Evolutionary conservation across 2,329 filamentous ascomycete genomes (phyloP), one percentile per base, ranked within the genome.

Genomic region (Sporothrix schenckii): DNA sequence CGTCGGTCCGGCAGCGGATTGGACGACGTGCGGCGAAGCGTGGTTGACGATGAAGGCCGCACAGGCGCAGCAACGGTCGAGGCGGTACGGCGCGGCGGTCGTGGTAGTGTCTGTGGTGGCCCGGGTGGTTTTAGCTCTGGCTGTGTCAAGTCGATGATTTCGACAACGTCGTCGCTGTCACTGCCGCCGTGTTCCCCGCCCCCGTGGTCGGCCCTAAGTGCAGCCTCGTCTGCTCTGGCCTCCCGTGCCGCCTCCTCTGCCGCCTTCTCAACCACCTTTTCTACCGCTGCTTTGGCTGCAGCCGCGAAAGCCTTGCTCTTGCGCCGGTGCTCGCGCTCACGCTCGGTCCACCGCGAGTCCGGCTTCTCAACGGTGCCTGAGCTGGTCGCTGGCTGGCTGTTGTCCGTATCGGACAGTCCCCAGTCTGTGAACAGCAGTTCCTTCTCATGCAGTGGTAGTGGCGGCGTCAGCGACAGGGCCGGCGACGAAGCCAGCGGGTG

Each of bases 261-360:
- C 4, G 10, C 19, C 21, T 11, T 39, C 11, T 27, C 53, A 27
- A 50, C 39, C 3, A 41, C 54, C 61, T 34, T 60, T 24, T 63
- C 58, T 21, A 34, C 54, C 16, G 68, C 66, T 19, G 14, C n/a
- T 24, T 47, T 65, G 10, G 69, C 66, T 4, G 73, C 70, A 1
- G 30, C 61, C 34, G 77, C 76, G 73, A 76, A 76, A n/a, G 74
- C 72, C 34, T 73, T 72, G 70, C 71, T 77, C 39, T 75, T 74
- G 69, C 77, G 76, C 21, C 83, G 78, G 53, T 78, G 76, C 9
- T 77, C 72, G 0, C 80, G 75, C 50, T 83, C 79, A 10, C 44
- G 19, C 21, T 52, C 24, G 5, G 30, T 30, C 7, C 56, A 30
- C 21, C 39, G 39, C 39, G 56, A 44, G 39, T 11, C 44, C 47